Conservation (phyloP, 2,329 filamentous ascomycete species). For the Rutstroemia sydowiana region DNA sequence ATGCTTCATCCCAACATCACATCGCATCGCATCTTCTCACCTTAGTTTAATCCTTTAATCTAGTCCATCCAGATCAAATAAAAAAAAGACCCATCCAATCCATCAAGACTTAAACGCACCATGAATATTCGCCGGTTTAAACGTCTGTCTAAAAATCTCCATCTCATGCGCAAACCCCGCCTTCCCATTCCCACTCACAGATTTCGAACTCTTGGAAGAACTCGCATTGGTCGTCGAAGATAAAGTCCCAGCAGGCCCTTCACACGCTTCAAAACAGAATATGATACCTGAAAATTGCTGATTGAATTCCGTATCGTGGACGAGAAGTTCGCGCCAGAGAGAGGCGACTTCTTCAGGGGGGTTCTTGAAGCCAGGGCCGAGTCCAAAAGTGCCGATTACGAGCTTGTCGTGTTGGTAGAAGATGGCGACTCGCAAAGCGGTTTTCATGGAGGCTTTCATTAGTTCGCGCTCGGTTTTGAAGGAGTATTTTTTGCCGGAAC, state of each 20-base stretch:
- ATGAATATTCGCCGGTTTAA: conserved; percentile 10
- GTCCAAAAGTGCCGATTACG: conserved; percentile 57
- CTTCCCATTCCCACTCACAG: conserved; percentile 4
- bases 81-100: no score
- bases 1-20: no score
- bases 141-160: conserved; percentile 9
- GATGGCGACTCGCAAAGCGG: conserved; percentile 62
- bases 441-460: conserved; percentile 65
- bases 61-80: neutral
- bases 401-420: conserved; percentile 50
- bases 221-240: conserved; percentile 17
- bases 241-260: conserved; percentile 40
- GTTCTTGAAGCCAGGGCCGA: conserved; percentile 57
- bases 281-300: conserved; percentile 55
- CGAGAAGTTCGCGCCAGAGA: conserved; percentile 58
- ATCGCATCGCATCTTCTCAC: no score
- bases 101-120: conserved; percentile 8
- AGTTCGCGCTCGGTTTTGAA: conserved; percentile 65
- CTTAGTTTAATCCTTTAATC: no score
- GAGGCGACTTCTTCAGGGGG: conserved; percentile 57
- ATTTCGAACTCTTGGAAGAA: conserved; percentile 12
- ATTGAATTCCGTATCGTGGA: conserved; percentile 54
- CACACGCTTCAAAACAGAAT: conserved; percentile 56
- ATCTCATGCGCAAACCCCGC: conserved; percentile 2
- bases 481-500: conserved; percentile 59